Evolutionary conservation across 371 early-diverging fungal species (phyloP).

Genomic region (Mortierella sp.): DNA sequence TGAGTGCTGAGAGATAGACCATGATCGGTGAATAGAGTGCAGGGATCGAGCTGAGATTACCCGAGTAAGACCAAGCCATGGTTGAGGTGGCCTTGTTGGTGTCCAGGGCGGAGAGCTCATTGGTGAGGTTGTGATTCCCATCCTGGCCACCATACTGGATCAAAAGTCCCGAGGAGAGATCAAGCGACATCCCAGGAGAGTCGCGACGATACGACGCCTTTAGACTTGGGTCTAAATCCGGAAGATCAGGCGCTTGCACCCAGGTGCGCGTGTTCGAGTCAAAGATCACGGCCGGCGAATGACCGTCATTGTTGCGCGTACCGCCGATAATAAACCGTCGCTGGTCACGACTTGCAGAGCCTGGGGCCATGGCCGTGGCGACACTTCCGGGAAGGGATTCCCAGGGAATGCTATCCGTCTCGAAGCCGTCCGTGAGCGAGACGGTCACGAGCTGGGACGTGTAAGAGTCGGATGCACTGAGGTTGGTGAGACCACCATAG

Average conservation of each 20-base stretch:
- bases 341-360: constrained; percentile 15
- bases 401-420: constrained; percentile 31
- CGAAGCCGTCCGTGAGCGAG: constrained; percentile 21
- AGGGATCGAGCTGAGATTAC: constrained; percentile 17
- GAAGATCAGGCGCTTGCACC: constrained; percentile 21
- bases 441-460: constrained; percentile 33
- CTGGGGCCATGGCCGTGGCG: constrained; percentile 28
- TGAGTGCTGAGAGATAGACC: constrained; percentile 12
- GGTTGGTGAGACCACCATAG: constrained; percentile 35
- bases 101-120: constrained; percentile 25
- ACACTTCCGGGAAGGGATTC: constrained; percentile 14
- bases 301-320: constrained; percentile 24
- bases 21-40: constrained; percentile 28
- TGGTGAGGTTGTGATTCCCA: constrained; percentile 14
- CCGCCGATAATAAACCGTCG: constrained; percentile 30
- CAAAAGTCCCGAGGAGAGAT: constrained; percentile 9
- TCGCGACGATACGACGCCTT: constrained; percentile 9
- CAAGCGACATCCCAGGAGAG: constrained; percentile 30
- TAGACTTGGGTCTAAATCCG: neutral
- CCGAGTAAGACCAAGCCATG: constrained; percentile 27
- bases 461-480: constrained; percentile 11
- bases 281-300: constrained; percentile 22
- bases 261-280: constrained; percentile 14
- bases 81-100: constrained; percentile 3
- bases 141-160: constrained; percentile 40